A percentile compares a stretch with the other conserved stretches of the same genome.
These are phyloP conservation scores for Parathielavia hyrcaniae DNA, from an alignment of 495 filamentous ascomycete genomes.

Conservation along the genomic window DNA sequence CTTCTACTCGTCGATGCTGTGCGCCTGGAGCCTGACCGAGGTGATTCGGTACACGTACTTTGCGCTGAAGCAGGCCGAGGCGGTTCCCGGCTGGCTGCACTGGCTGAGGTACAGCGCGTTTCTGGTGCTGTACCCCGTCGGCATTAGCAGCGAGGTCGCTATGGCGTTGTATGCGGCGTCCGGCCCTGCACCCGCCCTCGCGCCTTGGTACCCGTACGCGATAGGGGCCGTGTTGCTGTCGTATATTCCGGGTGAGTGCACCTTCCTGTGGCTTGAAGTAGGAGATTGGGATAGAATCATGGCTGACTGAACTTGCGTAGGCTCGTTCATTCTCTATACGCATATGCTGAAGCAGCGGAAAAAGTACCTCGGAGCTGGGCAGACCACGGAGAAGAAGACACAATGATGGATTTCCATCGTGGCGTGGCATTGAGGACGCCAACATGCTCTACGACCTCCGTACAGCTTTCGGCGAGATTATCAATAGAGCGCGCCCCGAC, in stretches of 20 bases:
- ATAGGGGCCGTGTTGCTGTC: conserved; percentile 57
- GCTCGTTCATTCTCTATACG: conserved; percentile 79
- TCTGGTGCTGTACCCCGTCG: conserved; percentile 84
- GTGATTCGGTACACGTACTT: conserved; percentile 87
- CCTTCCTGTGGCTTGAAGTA: not conserved
- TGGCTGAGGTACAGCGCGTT: conserved; percentile 95
- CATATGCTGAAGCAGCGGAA: conserved; percentile 89
- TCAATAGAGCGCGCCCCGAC: conserved; percentile 1
- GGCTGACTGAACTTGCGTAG: conserved; percentile 38
- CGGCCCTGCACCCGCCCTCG: conserved; percentile 47
- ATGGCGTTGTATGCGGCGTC: conserved; percentile 67
- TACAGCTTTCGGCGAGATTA: not conserved
- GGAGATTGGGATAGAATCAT: not conserved
- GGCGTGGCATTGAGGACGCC: not conserved
- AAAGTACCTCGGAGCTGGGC: conserved; percentile 57
- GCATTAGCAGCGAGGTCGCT: conserved; percentile 77
- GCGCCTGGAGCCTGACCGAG: conserved; percentile 82
- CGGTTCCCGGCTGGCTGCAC: conserved; percentile 54
- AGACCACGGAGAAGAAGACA: conserved; percentile 28
- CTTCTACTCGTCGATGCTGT: conserved; percentile 64
- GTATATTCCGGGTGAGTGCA: conserved; percentile 72
- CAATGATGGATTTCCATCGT: conserved; percentile 14
- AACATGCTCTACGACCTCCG: not conserved
- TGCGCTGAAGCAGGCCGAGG: conserved; percentile 57
- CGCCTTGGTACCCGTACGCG: conserved; percentile 48